Evolutionary conservation across 345 rosid species (phyloP).

Genomic region (Ceriops zippeliana): DNA sequence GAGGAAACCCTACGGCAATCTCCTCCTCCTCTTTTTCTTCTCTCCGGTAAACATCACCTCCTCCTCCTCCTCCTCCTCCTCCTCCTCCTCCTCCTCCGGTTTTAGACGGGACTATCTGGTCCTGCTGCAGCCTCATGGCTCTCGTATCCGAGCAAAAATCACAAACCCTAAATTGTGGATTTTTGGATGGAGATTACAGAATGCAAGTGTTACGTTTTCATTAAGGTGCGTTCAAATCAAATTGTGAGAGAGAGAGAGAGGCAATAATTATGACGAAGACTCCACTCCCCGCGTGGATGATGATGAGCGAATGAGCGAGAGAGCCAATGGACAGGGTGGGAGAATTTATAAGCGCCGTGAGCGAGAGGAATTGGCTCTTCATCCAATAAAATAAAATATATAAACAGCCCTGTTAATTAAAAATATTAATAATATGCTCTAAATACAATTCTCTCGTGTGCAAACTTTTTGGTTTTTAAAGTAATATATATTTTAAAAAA

Average conservation of each 20-base stretch:
- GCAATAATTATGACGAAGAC: background rate
- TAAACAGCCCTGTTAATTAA: no score
- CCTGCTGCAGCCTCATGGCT: conserved; percentile 38
- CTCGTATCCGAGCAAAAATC: background rate
- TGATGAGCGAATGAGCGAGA: background rate
- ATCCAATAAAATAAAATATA: no score
- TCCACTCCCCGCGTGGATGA: background rate
- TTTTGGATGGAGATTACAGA: background rate
- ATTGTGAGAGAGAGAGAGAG: background rate
- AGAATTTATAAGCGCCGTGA: no score
- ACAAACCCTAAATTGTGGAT: background rate
- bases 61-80: conserved; percentile 2
- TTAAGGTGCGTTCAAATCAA: background rate
- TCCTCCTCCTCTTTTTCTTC: background rate
- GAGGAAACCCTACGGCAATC: conserved; percentile 22
- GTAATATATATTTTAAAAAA: no score
- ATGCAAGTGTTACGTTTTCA: no score
- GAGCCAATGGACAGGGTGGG: no score
- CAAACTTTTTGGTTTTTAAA: no score
- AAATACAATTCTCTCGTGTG: no score
- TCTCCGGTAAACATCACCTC: background rate
- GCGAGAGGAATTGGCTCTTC: no score
- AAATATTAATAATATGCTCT: no score
- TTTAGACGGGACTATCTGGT: conserved; percentile 26
- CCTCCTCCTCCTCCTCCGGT: background rate